Base-by-base conservation (phyloP, 2,329 filamentous ascomycete species). In the Talaromyces sp. region DNA sequence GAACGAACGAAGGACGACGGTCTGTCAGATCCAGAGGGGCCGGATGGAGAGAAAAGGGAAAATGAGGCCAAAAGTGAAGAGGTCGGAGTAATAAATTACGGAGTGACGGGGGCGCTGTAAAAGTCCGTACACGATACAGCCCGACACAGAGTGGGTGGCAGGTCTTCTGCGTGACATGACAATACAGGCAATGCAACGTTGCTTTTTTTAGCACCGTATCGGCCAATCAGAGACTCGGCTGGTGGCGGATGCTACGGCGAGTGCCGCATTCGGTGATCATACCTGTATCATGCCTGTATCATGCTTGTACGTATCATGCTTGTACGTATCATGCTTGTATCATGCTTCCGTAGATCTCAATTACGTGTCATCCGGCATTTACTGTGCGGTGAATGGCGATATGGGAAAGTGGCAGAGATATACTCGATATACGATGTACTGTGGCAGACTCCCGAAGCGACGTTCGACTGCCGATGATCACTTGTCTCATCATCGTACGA, bases 11-110 rank as follows among this genome's bases (percentile, higher is more conserved):
- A 12, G 14, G 21, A 46, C 42, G 21, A 8, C 21, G 8, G 6
- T 11, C 6, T 52, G 28, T 35, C 11, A 35, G 50, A 37, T 12
- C 31, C 9, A 33, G 48, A 52, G 28, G 25, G 50, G 31, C 31
- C 2, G 50, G 50, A 54, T 21, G 50, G 8, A 54, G 31, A 48
- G 23, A 46, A 28, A 31, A 50, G 11, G 14, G 46, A 48, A 48
- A 28, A 48, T 48, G 46, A 50, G 46, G 46, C 25, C 23, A 11
- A 50, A 50, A 16, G 46, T 9, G 40, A 28, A 50, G 16, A 18
- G 40, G 25, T n/a, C 46, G 46, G 46, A 50, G 46, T 50, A 50
- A 50, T 50, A 50, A 50, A 50, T 31, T 50, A 31, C 46, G 46
- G 2, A n/a, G 46, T 6, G 44, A 48, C 44, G 40, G 40, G 11